Percentiles rank a stretch among this genome's conserved stretches.
Conservation (phyloP, 257 asterid species). For the Solanum arcanum region DNA sequence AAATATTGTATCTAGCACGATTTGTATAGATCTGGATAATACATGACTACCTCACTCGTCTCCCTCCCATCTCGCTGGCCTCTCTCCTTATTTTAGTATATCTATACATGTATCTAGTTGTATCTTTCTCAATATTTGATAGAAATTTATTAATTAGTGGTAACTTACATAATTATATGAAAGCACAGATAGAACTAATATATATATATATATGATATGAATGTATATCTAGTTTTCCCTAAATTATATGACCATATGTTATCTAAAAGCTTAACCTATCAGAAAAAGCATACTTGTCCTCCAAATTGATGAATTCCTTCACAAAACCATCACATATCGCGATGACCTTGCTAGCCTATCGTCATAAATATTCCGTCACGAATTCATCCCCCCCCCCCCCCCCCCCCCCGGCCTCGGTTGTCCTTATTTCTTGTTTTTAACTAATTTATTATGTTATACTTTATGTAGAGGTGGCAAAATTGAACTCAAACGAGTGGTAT, state of each 20-base stretch:
- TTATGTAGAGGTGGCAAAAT: slow-evolving; percentile 53
- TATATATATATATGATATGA: too few species aligned
- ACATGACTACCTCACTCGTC: not conserved
- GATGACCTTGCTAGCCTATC: not conserved
- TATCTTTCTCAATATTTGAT: not conserved
- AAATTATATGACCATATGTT: not conserved
- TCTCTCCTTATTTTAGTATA: not conserved
- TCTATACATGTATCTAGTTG: not conserved
- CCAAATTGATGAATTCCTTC: not conserved
- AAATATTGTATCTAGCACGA: not conserved
- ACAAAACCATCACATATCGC: not conserved
- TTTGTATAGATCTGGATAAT: too few species aligned
- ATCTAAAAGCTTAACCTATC: not conserved
- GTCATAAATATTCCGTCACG: not conserved
- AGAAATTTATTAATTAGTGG: too few species aligned
- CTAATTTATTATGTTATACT: not conserved
- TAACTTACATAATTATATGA: not conserved
- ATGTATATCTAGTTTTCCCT: not conserved
- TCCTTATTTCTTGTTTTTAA: not conserved
- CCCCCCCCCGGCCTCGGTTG: not conserved
- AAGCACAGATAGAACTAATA: too few species aligned
- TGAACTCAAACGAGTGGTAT: slow-evolving; percentile 79
- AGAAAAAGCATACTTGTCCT: not conserved
- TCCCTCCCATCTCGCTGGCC: not conserved
- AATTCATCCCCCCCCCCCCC: not conserved